Conservation (phyloP, 2,329 filamentous ascomycete genomes). For the Aspergillus thermomutatus region DNA sequence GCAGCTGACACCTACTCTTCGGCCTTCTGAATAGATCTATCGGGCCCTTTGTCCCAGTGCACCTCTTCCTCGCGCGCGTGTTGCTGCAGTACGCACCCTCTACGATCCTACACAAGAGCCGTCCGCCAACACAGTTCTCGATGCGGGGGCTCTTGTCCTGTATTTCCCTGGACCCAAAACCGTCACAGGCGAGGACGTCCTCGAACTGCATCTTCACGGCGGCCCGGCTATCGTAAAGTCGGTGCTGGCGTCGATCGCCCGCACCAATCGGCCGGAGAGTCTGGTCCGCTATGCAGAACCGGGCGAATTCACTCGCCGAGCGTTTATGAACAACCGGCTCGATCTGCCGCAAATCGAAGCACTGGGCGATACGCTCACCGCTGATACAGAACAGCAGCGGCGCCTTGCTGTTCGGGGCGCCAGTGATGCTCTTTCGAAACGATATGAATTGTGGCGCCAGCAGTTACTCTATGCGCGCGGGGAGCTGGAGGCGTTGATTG, state of each 20-base stretch:
- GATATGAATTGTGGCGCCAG: constrained; percentile 80
- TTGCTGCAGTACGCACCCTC: constrained; percentile 71
- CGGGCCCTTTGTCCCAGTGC: constrained; percentile 57
- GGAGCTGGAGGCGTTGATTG: constrained; percentile 91
- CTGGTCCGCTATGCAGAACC: constrained; percentile 83
- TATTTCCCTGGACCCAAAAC: constrained; percentile 79
- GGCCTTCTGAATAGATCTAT: constrained; percentile 55
- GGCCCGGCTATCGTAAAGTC: constrained; percentile 85
- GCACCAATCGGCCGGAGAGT: constrained; percentile 20
- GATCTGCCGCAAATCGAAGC: constrained; percentile 79
- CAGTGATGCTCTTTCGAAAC: constrained; percentile 64
- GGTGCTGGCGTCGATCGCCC: constrained; percentile 72
- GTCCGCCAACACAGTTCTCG: constrained; percentile 52
- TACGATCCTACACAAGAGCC: constrained; percentile 53
- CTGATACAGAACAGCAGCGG: constrained; percentile 88
- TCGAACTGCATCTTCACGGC: constrained; percentile 94
- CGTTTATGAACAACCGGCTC: constrained; percentile 81
- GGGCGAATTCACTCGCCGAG: constrained; percentile 90
- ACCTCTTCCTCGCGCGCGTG: constrained; percentile 55
- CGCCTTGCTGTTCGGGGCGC: constrained; percentile 77
- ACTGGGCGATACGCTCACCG: constrained; percentile 58
- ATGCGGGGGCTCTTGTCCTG: constrained; percentile 75
- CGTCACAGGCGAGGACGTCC: constrained; percentile 85
- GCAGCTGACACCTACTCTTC: background rate
- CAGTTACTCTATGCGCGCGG: constrained; percentile 76